Base-by-base conservation (phyloP, 805 yeast genomes). In the Hanseniaspora lindneri region DNA sequence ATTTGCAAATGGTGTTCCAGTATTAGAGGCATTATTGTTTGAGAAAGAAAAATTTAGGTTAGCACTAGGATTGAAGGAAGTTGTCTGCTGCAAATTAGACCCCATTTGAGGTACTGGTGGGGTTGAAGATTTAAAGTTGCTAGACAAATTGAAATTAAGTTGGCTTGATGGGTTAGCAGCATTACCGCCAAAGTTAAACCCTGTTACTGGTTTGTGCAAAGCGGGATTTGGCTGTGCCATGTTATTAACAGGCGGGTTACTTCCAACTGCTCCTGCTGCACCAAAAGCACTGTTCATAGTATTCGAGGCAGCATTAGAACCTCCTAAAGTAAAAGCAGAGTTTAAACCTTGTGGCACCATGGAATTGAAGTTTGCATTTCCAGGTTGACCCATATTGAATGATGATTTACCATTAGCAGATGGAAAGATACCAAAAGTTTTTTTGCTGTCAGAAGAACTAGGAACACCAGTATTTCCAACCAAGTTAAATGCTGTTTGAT, bases 101-200 rank as follows among this genome's bases (percentile, higher is more conserved):
- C 23, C 23, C 37, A 33, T 33, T 33, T n/a, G 37, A 33, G 23
- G 23, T 7, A 33, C 53, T n/a, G 49, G 35, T 21, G 53, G 55
- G 2, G 56, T 21, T 16, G 54, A 53, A 5, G 56, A 49, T 27
- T 30, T 40, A 20, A 41, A 47, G 27, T 46, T 46, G 39, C 20
- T 29, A n/a, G 35, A 30, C 14, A 46, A 27, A 35, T 46, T 47
- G 32, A 47, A 40, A 14, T 40, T 39, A 17, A 33, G n/a, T 32
- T 32, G 35, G 6, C 25, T 30, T n/a, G 40, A 6, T 11, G 23
- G 3, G 27, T 17, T 30, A 17, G 29, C 1, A 16, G 16, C 33
- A 32, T 27, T 24, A 17, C 11, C 11, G 3, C 17, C 24, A 40
- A 47, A 47, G 24, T 40, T 47, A 20, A 47, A 47, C 8, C 50